A percentile compares a stretch with the other conserved stretches of the same genome.
Evolutionary conservation across 2,329 filamentous ascomycete genomes (phyloP).

Genomic region (Colletotrichum viniferum): DNA sequence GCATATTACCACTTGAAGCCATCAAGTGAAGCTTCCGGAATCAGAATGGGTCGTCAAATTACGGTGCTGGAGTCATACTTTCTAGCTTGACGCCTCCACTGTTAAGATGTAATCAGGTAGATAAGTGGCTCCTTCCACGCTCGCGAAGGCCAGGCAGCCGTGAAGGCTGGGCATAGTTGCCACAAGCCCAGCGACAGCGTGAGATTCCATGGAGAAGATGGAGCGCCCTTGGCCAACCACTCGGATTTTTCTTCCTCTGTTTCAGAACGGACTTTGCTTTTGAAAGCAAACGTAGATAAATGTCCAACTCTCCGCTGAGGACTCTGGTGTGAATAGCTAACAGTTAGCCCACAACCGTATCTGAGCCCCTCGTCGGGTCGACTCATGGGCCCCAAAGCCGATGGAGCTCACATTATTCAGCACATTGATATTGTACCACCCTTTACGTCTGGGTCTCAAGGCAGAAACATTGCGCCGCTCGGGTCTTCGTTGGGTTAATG

Average conservation of each 20-base stretch:
- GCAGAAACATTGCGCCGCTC: neutral
- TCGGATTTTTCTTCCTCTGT: neutral
- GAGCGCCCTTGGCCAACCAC: neutral
- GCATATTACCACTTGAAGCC: neutral
- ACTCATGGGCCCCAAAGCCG: neutral
- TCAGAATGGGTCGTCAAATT: neutral
- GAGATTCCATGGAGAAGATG: neutral
- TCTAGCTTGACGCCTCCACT: neutral
- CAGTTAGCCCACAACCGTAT: neutral
- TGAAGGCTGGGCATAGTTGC: fast-evolving
- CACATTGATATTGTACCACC: neutral
- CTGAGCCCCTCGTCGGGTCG: neutral
- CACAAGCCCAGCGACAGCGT: neutral
- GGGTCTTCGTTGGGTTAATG: neutral
- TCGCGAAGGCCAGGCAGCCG: no score
- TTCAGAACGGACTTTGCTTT: neutral
- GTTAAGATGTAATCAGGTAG: neutral
- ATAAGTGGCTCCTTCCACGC: neutral
- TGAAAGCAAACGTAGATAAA: neutral
- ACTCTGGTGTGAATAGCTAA: neutral
- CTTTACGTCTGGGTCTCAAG: neutral
- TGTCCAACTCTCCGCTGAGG: neutral
- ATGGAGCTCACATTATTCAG: neutral
- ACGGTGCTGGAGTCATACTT: neutral
- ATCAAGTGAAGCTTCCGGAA: neutral